A percentile compares a stretch with the other conserved stretches of the same genome.
Evolutionary conservation across 2,329 filamentous ascomycete species (phyloP).

Genomic region (Claviceps arundinis): DNA sequence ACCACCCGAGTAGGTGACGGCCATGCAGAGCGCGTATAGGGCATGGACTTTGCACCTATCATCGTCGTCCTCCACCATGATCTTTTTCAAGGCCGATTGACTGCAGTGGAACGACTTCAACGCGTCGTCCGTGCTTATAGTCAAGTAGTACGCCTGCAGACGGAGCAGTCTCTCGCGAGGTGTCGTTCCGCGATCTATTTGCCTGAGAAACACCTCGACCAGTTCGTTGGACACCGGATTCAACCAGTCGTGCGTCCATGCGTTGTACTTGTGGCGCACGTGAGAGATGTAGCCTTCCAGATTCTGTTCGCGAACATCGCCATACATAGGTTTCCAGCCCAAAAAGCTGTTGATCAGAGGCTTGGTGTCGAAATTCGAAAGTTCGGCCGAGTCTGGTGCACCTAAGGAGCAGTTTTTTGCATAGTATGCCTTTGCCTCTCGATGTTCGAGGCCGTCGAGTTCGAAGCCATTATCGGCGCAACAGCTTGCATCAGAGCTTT

Average conservation of each 20-base stretch:
- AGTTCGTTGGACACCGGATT: conserved; percentile 43
- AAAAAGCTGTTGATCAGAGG: conserved; percentile 59
- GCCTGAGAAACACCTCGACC: conserved; percentile 53
- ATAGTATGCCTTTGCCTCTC: no score
- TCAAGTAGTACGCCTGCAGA: conserved; percentile 58
- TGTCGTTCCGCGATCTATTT: conserved; percentile 54
- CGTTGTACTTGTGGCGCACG: conserved; percentile 34
- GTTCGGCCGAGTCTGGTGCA: no score
- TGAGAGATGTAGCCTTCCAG: conserved; percentile 27
- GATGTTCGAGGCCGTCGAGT: no score
- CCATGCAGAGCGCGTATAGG: conserved; percentile 61
- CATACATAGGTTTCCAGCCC: conserved; percentile 63
- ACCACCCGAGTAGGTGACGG: conserved; percentile 63
- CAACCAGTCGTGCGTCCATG: conserved; percentile 29
- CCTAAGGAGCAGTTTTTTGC: no score
- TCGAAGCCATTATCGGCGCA: no score
- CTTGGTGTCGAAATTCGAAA: conserved; percentile 39
- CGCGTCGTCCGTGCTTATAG: conserved; percentile 55
- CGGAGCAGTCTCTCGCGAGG: conserved; percentile 57
- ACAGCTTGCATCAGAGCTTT: no score
- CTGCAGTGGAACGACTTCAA: conserved; percentile 19
- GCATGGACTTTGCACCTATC: conserved; percentile 53
- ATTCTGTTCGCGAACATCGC: conserved; percentile 48
- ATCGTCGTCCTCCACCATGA: conserved; percentile 42
- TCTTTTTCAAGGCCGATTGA: conserved; percentile 19